These are phyloP conservation scores for Fusarium nanum DNA, from an alignment of 2,329 filamentous ascomycete species.

Conservation along the genomic window DNA sequence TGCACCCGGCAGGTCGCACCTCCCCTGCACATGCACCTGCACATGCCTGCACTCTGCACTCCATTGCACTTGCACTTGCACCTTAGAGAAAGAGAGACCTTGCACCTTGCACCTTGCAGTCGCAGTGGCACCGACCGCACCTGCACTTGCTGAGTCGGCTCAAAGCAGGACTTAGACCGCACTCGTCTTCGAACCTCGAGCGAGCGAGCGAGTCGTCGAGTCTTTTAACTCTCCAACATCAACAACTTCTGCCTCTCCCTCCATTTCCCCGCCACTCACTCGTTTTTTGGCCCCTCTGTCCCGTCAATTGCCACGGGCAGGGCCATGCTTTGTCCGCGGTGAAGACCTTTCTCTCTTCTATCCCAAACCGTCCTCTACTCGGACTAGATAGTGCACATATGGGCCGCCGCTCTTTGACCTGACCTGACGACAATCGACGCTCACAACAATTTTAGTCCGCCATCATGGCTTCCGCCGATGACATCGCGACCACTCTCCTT, in stretches of 20 bases:
- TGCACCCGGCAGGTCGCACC: constrained; percentile 40
- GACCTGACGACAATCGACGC: constrained; percentile 37
- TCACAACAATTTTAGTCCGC: constrained; percentile 47
- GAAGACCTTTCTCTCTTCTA: constrained; percentile 45
- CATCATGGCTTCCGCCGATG: constrained; percentile 52
- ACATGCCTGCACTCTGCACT: constrained; percentile 30
- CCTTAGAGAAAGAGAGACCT: constrained; percentile 8
- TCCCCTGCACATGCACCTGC: constrained; percentile 32
- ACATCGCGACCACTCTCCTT: constrained; percentile 46
- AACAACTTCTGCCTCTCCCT: constrained; percentile 43
- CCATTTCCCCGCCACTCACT: constrained; percentile 42
- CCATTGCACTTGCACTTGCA: constrained; percentile 34
- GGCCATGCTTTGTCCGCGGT: constrained; percentile 55
- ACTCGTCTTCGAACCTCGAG: constrained; percentile 45
- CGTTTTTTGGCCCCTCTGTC: constrained; percentile 38
- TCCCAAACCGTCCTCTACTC: constrained; percentile 31
- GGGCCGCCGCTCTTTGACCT: constrained; percentile 40
- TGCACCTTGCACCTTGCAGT: constrained; percentile 15
- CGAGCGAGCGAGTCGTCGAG: constrained; percentile 19
- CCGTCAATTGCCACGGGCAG: constrained; percentile 53
- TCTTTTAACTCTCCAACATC: constrained; percentile 44
- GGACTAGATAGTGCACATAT: constrained; percentile 36
- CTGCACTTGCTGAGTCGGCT: constrained; percentile 45
- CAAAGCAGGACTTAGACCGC: constrained; percentile 47
- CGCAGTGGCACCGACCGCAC: constrained; percentile 38